These are phyloP conservation scores for Castanospermum australe DNA, from an alignment of 306 rosid species.

Conservation along the genomic window DNA sequence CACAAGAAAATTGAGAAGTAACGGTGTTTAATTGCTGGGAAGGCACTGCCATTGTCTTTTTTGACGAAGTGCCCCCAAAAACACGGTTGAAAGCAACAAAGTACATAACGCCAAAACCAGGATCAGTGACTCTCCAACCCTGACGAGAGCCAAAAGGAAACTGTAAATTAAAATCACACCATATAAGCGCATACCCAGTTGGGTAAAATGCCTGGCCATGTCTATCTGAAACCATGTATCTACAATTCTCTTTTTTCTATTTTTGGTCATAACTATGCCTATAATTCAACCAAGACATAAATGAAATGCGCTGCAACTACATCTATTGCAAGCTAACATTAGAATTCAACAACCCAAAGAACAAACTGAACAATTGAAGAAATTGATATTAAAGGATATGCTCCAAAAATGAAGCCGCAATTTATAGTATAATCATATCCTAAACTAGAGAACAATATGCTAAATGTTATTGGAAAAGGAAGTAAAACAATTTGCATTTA, in stretches of 20 bases:
- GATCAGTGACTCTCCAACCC: not conserved
- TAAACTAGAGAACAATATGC: constrained; percentile 12
- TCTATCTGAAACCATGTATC: not conserved
- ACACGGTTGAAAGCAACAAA: constrained; percentile 5
- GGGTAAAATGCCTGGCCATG: constrained; percentile 11
- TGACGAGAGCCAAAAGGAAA: not conserved
- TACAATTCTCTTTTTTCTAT: constrained; percentile 16
- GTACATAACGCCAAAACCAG: not conserved
- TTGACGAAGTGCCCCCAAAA: constrained; percentile 10
- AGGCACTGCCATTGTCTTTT: constrained; percentile 18
- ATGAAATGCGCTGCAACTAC: constrained; percentile 18
- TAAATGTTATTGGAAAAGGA: not conserved
- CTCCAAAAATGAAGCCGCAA: constrained; percentile 6
- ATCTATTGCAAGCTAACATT: constrained; percentile 18
- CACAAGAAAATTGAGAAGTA: not conserved
- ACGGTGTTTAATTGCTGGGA: constrained; percentile 12
- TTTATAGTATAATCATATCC: constrained; percentile 5
- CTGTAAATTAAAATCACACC: not conserved
- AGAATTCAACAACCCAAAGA: not conserved
- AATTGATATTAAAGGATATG: not conserved
- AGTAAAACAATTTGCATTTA: constrained; percentile 10
- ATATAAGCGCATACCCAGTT: constrained; percentile 10
- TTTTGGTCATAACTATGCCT: not conserved
- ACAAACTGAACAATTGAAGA: not conserved
- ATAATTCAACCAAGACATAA: constrained; percentile 1